Conservation (phyloP, 1,284 basidiomycete species). For the Papiliotrema laurentii region DNA sequence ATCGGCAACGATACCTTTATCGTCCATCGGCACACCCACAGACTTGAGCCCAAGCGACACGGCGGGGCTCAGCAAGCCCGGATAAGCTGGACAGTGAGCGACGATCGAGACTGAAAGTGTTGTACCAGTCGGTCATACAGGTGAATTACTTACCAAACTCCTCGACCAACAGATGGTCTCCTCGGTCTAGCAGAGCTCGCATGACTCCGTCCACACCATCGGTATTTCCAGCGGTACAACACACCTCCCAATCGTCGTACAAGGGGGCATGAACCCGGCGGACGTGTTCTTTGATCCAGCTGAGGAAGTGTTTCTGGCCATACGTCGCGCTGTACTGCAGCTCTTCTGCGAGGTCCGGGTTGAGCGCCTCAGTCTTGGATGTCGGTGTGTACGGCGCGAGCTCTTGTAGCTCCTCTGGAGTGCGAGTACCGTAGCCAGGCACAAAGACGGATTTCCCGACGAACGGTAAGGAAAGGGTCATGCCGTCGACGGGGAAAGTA, state of each 20-base stretch:
- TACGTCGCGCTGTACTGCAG: constrained; percentile 33
- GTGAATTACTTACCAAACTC: constrained; percentile 31
- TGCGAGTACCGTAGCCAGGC: constrained; percentile 23
- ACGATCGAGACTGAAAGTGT: background rate
- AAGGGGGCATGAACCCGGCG: constrained; percentile 23
- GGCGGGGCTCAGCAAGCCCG: constrained; percentile 52
- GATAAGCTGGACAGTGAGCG: constrained; percentile 50
- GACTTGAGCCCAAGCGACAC: constrained; percentile 54
- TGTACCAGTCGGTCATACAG: background rate
- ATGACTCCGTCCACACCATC: constrained; percentile 36
- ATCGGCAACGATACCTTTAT: constrained; percentile 60
- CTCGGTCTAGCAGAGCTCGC: constrained; percentile 24
- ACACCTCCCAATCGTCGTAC: constrained; percentile 31
- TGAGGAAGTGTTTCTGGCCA: constrained; percentile 29
- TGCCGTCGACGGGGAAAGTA: constrained; percentile 38
- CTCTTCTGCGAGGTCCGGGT: constrained; percentile 27
- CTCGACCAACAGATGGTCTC: constrained; percentile 37
- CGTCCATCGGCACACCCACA: constrained; percentile 63
- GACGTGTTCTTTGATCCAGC: constrained; percentile 31
- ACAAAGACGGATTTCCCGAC: constrained; percentile 32
- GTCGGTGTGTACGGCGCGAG: constrained; percentile 21
- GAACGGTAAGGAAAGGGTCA: constrained; percentile 37
- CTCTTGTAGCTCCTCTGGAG: constrained; percentile 21
- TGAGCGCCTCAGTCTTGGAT: constrained; percentile 19
- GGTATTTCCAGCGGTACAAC: constrained; percentile 37